phyloP scores from a whole-genome alignment of 768 basidiomycete genomes.

The Strobilomyces confusus region DNA sequence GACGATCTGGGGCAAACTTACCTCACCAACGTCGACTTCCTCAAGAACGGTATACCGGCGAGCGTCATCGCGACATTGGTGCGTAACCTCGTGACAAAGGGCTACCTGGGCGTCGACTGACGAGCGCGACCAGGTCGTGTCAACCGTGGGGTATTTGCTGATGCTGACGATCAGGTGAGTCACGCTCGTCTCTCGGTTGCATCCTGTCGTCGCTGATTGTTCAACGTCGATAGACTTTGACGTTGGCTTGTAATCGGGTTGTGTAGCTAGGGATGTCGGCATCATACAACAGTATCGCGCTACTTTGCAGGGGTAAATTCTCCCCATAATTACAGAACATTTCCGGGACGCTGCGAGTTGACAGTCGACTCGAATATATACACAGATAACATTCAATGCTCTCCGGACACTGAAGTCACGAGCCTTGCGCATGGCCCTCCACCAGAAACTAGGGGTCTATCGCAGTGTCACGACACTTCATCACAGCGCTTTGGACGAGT shows the following conservation, averaged over 20 bases:
- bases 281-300: too few relatives aligned
- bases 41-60: slow-evolving; percentile 94
- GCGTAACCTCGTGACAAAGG: background rate
- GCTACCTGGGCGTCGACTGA: background rate
- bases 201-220: background rate
- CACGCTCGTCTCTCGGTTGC: background rate
- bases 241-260: background rate
- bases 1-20: slow-evolving; percentile 92
- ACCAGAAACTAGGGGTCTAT: too few relatives aligned
- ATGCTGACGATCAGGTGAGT: slow-evolving; percentile 16
- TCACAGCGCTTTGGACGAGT: too few relatives aligned
- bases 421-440: too few relatives aligned
- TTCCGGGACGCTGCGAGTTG: too few relatives aligned
- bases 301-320: too few relatives aligned
- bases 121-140: slow-evolving; percentile 11
- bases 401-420: too few relatives aligned
- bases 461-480: too few relatives aligned
- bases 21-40: slow-evolving; percentile 79
- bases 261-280: background rate
- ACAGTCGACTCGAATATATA: too few relatives aligned
- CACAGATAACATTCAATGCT: too few relatives aligned
- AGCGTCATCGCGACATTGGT: slow-evolving; percentile 85
- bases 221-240: slow-evolving; percentile 3
- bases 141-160: slow-evolving; percentile 15
- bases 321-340: too few relatives aligned